Evolutionary conservation across 176 grass and related monocot species (phyloP).

Genomic region (Musa acuminata): DNA sequence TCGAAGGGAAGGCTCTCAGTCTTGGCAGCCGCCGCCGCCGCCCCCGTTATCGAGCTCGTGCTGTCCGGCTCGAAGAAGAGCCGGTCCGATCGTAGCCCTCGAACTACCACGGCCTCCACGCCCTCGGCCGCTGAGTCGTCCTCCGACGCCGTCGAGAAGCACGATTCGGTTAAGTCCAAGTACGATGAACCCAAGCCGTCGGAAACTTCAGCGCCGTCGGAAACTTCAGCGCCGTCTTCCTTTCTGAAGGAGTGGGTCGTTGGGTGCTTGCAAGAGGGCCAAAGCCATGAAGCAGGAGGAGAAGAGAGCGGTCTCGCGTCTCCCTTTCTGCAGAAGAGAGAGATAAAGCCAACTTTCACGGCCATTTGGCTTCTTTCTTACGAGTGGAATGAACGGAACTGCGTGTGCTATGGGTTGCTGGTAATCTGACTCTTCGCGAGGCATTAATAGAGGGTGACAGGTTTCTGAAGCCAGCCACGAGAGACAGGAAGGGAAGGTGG

Average conservation of each 20-base stretch:
- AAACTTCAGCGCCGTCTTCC: neutral
- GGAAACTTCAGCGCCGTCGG: too few species aligned
- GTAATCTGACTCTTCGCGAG: neutral
- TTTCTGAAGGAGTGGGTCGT: constrained; percentile 1
- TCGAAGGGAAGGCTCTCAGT: neutral
- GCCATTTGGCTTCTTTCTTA: constrained; percentile 3
- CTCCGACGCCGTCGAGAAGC: neutral
- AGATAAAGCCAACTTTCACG: neutral
- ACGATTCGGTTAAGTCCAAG: neutral
- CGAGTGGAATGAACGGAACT: neutral
- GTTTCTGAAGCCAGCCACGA: neutral
- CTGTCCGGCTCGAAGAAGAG: constrained; percentile 3
- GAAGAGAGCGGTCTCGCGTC: neutral
- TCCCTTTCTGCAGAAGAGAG: neutral
- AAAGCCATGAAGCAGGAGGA: neutral
- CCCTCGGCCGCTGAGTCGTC: neutral
- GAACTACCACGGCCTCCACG: neutral
- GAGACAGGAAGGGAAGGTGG: neutral
- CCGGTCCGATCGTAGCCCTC: constrained; percentile 1
- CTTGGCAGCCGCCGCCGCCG: neutral
- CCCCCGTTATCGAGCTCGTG: neutral
- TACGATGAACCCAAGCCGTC: neutral
- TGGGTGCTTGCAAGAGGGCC: neutral
- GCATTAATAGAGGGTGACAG: constrained; percentile 1
- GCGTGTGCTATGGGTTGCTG: neutral